Conservation (phyloP, 2,329 filamentous ascomycete species). For the Fusarium zealandicum region DNA sequence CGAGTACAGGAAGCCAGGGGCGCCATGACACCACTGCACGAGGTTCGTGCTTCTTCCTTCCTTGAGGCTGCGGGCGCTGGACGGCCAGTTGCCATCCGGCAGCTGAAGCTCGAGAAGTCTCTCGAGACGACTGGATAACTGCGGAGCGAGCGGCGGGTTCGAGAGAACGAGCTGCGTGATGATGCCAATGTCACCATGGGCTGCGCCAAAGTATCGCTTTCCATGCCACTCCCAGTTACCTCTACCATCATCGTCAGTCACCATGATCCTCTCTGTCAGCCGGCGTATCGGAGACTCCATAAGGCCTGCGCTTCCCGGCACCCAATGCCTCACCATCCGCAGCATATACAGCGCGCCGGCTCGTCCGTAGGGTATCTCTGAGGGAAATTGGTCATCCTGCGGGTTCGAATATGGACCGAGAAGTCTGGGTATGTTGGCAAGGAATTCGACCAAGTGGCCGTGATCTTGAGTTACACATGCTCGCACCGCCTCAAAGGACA, state of each 20-base stretch:
- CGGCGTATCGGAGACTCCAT: slow-evolving; percentile 62
- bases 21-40: slow-evolving; percentile 73
- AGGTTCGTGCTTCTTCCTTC: slow-evolving; percentile 53
- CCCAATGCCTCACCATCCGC: slow-evolving; percentile 65
- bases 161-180: slow-evolving; percentile 72
- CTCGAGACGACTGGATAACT: slow-evolving; percentile 60
- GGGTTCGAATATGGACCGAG: slow-evolving; percentile 38
- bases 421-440: slow-evolving; percentile 49
- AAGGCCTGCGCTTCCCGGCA: slow-evolving; percentile 56
- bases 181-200: slow-evolving; percentile 73
- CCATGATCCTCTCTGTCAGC: slow-evolving; percentile 67
- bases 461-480: slow-evolving; percentile 52
- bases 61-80: slow-evolving; percentile 54
- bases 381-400: slow-evolving; percentile 52
- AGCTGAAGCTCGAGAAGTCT: slow-evolving; percentile 66
- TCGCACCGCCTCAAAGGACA: slow-evolving; percentile 55
- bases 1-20: slow-evolving; percentile 67
- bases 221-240: slow-evolving; percentile 69
- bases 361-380: slow-evolving; percentile 72
- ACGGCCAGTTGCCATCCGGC: slow-evolving; percentile 69
- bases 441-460: slow-evolving; percentile 49
- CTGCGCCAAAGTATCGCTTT: slow-evolving; percentile 69
- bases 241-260: slow-evolving; percentile 51
- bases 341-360: slow-evolving; percentile 74
- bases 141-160: slow-evolving; percentile 60